Conservation (phyloP, 148 eudicot genomes). For the Nyssa sinensis region DNA sequence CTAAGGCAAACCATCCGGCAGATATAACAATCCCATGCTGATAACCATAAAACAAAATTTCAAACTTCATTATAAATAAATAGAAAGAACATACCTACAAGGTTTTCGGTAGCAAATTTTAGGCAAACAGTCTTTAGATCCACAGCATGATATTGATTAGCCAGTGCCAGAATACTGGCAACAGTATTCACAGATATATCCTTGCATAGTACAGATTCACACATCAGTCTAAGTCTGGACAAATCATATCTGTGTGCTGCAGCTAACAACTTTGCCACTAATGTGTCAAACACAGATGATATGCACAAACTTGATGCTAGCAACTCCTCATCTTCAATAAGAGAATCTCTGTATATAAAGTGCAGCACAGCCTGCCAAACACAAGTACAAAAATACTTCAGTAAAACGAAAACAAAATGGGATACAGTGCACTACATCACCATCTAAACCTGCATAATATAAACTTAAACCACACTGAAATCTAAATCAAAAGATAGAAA, state of each 20-base stretch:
- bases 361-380: slow-evolving; percentile 74
- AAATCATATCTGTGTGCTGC: slow-evolving; percentile 81
- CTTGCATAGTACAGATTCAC: slow-evolving; percentile 80
- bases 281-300: slow-evolving; percentile 45
- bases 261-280: slow-evolving; percentile 63
- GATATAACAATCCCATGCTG: no score
- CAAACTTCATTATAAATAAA: no score
- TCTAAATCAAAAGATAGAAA: no score
- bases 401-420: no score
- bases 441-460: no score
- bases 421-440: neutral
- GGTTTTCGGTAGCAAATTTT: slow-evolving; percentile 84
- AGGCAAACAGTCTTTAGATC: slow-evolving; percentile 77
- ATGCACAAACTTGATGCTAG: slow-evolving; percentile 44
- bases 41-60: no score
- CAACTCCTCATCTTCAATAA: slow-evolving; percentile 52
- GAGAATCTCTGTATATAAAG: slow-evolving; percentile 72
- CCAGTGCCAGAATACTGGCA: slow-evolving; percentile 56
- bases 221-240: slow-evolving; percentile 67
- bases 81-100: no score
- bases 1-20: no score
- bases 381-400: no score
- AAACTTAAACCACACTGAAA: no score
- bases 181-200: slow-evolving; percentile 69
- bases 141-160: slow-evolving; percentile 59